These are phyloP conservation scores for Porpolomopsis calyptriformis DNA, from an alignment of 768 basidiomycete species.

Conservation along the genomic window DNA sequence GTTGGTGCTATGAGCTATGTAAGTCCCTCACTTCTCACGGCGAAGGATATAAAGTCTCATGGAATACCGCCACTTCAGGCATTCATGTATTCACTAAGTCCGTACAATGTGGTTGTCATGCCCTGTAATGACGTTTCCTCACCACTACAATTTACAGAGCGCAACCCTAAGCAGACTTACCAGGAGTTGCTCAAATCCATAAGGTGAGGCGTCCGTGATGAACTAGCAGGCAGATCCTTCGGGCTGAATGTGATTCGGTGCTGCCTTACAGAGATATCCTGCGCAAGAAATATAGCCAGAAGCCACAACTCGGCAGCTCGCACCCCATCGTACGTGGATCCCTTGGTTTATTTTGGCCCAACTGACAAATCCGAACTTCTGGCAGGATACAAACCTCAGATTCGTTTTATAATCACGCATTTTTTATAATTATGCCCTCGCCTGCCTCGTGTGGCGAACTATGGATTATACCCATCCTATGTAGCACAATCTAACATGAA, in stretches of 20 bases:
- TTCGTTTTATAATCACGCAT: slow-evolving; percentile 20
- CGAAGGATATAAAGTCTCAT: not conserved
- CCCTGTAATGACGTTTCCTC: not conserved
- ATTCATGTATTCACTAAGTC: slow-evolving; percentile 44
- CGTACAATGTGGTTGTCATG: slow-evolving; percentile 9
- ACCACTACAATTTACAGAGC: slow-evolving; percentile 18
- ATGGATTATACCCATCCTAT: too few relatives aligned
- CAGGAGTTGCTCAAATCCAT: slow-evolving; percentile 48
- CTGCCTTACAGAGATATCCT: slow-evolving; percentile 36
- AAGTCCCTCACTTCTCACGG: slow-evolving; percentile 18
- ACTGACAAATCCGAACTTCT: not conserved
- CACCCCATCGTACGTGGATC: slow-evolving; percentile 44
- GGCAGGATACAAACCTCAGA: slow-evolving; percentile 26
- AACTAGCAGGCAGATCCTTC: not conserved
- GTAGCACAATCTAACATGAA: too few relatives aligned
- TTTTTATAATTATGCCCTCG: too few relatives aligned
- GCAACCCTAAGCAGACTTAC: slow-evolving; percentile 53
- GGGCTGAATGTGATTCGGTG: too few relatives aligned
- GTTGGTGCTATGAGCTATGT: slow-evolving; percentile 78
- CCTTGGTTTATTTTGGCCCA: not conserved
- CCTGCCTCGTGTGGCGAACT: too few relatives aligned
- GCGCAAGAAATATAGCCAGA: slow-evolving; percentile 53
- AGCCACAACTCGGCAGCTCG: slow-evolving; percentile 63
- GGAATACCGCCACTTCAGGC: slow-evolving; percentile 33
- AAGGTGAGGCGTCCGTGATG: slow-evolving; percentile 26